Base-by-base conservation (phyloP, 306 rosid species). In the Carpinus fangiana region DNA sequence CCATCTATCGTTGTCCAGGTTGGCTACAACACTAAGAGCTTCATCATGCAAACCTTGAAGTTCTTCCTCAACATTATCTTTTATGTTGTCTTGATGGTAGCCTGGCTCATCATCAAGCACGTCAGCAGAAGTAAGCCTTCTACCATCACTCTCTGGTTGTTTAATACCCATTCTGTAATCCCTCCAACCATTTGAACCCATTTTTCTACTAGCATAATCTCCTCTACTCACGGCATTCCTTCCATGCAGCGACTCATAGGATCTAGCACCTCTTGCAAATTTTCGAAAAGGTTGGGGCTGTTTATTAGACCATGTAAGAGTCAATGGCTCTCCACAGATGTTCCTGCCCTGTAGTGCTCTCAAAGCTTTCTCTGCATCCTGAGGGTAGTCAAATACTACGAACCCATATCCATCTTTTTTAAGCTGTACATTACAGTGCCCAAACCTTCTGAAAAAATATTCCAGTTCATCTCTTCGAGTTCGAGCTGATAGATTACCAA, bases 361-460 rank as follows among this genome's bases (percentile, higher is more conserved):
- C 86, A 91, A 76, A 76, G 96, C 92, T 53, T 78, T 89, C 31
- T 79, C 87, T 1, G 90, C 93, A 82, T 89, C 70, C 0, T 56
- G 74, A 73, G 80, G 82, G 61, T 84, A 83, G 73, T 87, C 87
- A 81, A 78, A 89, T 1, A 88, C 90, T 5, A 86, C 87, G 79
- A 89, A 91, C 46, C 93, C 97, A 82, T 86, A 89, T 18, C 89
- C 89, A 76, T 82, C 90, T 85, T 82, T 85, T 76, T 91, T 89
- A 56, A 86, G 14, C 73, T 66, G 79, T 48, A 91, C 81, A 20
- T 80, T 83, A 38, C 93, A 91, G 8, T 47, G 84, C 11, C 97
- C 93, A 80, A 86, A 89, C 76, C 80, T 82, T 41, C 77, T 46
- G 75, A 91, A 91, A 46, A 82, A 82, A 71, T 12, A 68, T 76